phyloP scores from a whole-genome alignment of 208 protist genomes.

The Leishmania braziliensis region DNA sequence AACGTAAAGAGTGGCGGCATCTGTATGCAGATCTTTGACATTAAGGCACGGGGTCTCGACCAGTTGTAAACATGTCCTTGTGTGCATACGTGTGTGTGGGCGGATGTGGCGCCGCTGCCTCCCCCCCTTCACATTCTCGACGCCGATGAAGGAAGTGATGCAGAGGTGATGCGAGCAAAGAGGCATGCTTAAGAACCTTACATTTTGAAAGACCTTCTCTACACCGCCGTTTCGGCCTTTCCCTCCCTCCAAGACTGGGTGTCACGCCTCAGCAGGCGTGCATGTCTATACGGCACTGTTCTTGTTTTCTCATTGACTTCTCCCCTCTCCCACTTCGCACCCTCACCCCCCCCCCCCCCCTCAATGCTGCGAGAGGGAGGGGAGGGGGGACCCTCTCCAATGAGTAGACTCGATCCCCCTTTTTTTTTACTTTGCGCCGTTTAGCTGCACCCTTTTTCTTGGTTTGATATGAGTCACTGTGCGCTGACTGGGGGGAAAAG shows the following conservation, averaged over 20 bases:
- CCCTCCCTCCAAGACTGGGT: background rate
- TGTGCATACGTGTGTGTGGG: background rate
- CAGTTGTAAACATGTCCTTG: slow-evolving; percentile 16
- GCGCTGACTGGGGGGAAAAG: background rate
- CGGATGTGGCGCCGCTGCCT: background rate
- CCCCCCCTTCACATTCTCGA: background rate
- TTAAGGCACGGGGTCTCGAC: slow-evolving; percentile 66
- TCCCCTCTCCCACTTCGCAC: background rate
- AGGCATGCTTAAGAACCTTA: background rate
- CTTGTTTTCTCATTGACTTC: background rate
- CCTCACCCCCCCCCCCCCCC: background rate
- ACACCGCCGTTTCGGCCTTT: background rate
- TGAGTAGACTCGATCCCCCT: background rate
- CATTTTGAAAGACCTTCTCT: background rate
- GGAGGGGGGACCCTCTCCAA: background rate
- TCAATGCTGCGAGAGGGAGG: background rate
- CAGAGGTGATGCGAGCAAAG: background rate
- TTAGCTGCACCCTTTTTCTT: background rate
- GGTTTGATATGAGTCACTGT: background rate
- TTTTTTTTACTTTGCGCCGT: background rate
- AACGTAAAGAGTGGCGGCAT: slow-evolving; percentile 74
- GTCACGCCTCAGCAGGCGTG: background rate
- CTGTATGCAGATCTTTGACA: slow-evolving; percentile 90
- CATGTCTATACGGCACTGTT: background rate
- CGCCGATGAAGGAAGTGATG: background rate